These are phyloP conservation scores for Pleurotus giganteus DNA, from an alignment of 768 basidiomycete genomes.

Conservation along the genomic window DNA sequence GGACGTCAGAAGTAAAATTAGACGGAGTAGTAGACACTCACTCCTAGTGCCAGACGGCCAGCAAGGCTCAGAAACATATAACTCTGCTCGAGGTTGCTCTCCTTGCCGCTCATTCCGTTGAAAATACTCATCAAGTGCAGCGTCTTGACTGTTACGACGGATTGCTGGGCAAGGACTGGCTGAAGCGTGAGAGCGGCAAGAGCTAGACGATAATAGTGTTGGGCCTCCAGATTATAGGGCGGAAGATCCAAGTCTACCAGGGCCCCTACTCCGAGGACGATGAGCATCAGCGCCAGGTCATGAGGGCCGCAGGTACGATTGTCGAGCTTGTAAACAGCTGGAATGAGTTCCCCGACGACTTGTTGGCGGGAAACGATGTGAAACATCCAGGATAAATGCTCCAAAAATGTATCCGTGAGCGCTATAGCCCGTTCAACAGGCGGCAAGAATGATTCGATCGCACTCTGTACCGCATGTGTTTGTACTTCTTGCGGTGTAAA, in stretches of 20 bases:
- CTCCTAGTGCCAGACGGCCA: slow-evolving; percentile 45
- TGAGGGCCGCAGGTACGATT: slow-evolving; percentile 42
- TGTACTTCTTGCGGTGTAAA: slow-evolving; percentile 38
- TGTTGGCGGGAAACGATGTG: slow-evolving; percentile 45
- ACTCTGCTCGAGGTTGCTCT: slow-evolving; percentile 45
- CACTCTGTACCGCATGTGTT: slow-evolving; percentile 28
- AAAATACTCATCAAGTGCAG: slow-evolving; percentile 54
- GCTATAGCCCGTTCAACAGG: slow-evolving; percentile 36
- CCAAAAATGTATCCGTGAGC: slow-evolving; percentile 45
- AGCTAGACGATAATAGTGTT: slow-evolving; percentile 49
- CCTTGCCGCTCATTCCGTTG: slow-evolving; percentile 52
- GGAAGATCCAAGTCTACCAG: slow-evolving; percentile 44
- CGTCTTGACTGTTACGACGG: slow-evolving; percentile 46
- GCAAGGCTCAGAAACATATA: slow-evolving; percentile 47
- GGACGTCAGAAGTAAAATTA: slow-evolving; percentile 6
- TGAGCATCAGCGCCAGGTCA: slow-evolving; percentile 46
- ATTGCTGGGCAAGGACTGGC: slow-evolving; percentile 39
- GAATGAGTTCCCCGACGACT: slow-evolving; percentile 43
- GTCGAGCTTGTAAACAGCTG: slow-evolving; percentile 40
- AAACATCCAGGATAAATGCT: slow-evolving; percentile 52
- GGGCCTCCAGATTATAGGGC: slow-evolving; percentile 49
- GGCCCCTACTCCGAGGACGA: slow-evolving; percentile 46
- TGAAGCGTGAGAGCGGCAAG: slow-evolving; percentile 46
- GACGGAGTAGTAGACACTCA: slow-evolving; percentile 19
- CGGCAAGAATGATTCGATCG: slow-evolving; percentile 47